Evolutionary conservation across 345 rosid genomes (phyloP).

Genomic region (Gossypium anomalum): DNA sequence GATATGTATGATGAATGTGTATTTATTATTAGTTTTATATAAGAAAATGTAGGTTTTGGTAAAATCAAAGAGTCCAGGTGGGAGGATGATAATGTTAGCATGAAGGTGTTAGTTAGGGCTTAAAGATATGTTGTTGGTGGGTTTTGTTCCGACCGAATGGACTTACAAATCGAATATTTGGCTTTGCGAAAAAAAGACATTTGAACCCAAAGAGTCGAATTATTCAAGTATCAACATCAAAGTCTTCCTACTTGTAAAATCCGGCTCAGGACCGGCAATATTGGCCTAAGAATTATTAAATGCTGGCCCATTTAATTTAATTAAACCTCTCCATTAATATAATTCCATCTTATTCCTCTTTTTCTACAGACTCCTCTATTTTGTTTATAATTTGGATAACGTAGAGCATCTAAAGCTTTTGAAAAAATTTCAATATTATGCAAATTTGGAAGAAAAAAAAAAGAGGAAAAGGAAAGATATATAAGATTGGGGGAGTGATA

Average conservation of each 20-base stretch:
- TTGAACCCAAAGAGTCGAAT: neutral
- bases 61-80: too few relatives aligned
- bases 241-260: conserved; percentile 24
- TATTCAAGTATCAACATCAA: conserved; percentile 4
- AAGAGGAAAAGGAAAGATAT: too few relatives aligned
- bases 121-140: conserved; percentile 20
- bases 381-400: neutral
- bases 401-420: neutral
- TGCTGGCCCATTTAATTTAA: conserved; percentile 26
- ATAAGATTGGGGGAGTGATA: neutral
- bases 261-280: conserved; percentile 29
- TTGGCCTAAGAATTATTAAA: conserved; percentile 41
- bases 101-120: conserved; percentile 4
- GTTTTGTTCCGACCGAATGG: conserved; percentile 37
- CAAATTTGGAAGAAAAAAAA: too few relatives aligned
- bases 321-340: neutral
- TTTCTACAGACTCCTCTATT: conserved; percentile 22
- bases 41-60: neutral
- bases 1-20: too few relatives aligned
- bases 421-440: neutral
- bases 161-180: conserved; percentile 14
- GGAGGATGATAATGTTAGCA: neutral
- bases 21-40: neutral
- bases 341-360: neutral
- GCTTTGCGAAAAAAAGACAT: conserved; percentile 6